These are phyloP conservation scores for Aspergillus caelatus DNA, from an alignment of 2,329 filamentous ascomycete genomes.

Conservation along the genomic window DNA sequence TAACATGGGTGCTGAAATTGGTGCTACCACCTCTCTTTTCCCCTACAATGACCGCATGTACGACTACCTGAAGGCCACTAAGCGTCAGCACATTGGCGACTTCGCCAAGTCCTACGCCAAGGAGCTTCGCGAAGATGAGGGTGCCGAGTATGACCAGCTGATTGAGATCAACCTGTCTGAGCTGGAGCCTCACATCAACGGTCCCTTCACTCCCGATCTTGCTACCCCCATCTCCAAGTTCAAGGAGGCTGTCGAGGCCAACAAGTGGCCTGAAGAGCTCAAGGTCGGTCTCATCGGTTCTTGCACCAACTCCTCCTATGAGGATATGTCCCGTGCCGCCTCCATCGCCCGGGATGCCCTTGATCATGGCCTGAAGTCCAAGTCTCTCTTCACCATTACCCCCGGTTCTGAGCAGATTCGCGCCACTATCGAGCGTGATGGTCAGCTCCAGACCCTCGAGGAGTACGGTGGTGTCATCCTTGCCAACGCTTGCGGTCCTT, in stretches of 20 bases:
- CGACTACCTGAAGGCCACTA: constrained; percentile 90
- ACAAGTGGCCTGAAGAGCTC: constrained; percentile 94
- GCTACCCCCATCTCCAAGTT: constrained; percentile 98
- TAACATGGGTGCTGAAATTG: constrained; percentile 68
- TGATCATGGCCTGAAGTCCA: constrained; percentile 89
- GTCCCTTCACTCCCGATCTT: constrained; percentile 97
- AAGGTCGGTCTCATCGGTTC: constrained; percentile 97
- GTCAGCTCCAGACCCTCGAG: constrained; percentile 91
- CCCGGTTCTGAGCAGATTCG: constrained; percentile 97
- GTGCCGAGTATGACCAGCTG: constrained; percentile 91
- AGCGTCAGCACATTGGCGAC: constrained; percentile 86
- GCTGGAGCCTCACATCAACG: constrained; percentile 98
- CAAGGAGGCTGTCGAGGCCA: constrained; percentile 88
- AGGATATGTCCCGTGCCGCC: constrained; percentile 92
- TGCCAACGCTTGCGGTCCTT: constrained; percentile 91
- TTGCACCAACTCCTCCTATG: constrained; percentile 90
- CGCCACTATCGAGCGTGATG: constrained; percentile 87
- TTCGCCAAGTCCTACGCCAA: constrained; percentile 82
- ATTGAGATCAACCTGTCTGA: constrained; percentile 95
- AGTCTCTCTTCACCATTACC: constrained; percentile 90
- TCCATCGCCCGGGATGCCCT: constrained; percentile 91
- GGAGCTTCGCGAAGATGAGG: constrained; percentile 84
- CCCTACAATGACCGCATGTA: constrained; percentile 98
- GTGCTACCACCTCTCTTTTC: constrained; percentile 88
- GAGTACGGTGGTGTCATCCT: constrained; percentile 94